Evolutionary conservation across 345 rosid genomes (phyloP).

Genomic region (Eucalyptus fibrosa): DNA sequence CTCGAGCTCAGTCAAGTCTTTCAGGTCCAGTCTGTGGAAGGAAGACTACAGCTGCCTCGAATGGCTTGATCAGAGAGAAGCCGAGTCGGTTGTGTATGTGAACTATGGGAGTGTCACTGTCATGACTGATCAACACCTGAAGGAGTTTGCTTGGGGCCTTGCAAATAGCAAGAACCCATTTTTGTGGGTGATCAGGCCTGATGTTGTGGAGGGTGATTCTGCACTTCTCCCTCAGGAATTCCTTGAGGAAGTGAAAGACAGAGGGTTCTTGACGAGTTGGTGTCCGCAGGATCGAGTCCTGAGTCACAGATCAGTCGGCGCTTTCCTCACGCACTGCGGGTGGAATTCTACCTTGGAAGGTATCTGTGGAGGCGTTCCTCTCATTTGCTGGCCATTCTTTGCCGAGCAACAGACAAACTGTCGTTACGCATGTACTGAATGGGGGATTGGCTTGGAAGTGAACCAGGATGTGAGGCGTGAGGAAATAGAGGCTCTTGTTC

Average conservation of each 20-base stretch:
- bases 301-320: background rate
- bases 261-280: background rate
- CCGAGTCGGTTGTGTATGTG: slow-evolving; percentile 2
- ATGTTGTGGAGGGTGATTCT: background rate
- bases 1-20: background rate
- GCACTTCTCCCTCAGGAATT: background rate
- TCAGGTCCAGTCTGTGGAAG: background rate
- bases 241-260: background rate
- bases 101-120: background rate
- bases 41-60: slow-evolving; percentile 1
- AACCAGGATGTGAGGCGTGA: slow-evolving; percentile 2
- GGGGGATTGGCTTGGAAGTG: background rate
- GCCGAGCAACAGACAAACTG: background rate
- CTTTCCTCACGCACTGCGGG: background rate
- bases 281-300: background rate
- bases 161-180: background rate
- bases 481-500: background rate
- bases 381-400: background rate
- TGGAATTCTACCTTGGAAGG: background rate
- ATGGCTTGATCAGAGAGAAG: background rate
- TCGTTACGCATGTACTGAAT: background rate
- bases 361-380: background rate
- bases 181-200: background rate
- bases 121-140: background rate
- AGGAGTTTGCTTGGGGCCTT: background rate